Base-by-base conservation (phyloP, 106 monocot species). In the Iris macrosiphon region DNA sequence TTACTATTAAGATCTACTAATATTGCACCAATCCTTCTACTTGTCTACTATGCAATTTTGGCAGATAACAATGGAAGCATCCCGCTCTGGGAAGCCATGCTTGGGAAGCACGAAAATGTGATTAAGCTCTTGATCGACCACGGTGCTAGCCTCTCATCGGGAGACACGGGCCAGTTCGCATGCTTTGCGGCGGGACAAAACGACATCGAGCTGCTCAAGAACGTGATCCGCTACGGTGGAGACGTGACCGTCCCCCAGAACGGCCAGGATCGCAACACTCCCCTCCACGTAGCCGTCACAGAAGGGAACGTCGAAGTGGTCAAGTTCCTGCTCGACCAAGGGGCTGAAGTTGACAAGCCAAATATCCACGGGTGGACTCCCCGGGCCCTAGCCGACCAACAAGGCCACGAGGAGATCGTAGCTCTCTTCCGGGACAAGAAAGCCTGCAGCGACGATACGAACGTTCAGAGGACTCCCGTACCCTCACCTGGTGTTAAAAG, bases 41-140 rank as follows among this genome's bases (percentile, higher is more conserved):
- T n/a, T n/a, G n/a, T n/a, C n/a, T n/a, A n/a, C n/a, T n/a, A n/a
- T n/a, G n/a, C n/a, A n/a, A n/a, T n/a, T 37, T 6, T 12, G 6
- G 19, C 84, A 92, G 92, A 86, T 71, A 63, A 52, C 18, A 60
- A 76, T 3, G 92, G 85, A 55, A 82, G 69, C 12, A 67, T 76
- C 24, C 92, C 92, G 0, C 45, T 92, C 22, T 85, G 85, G 92
- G 92, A 92, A 62, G 85, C 92, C 4, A 61, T 92, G 7, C 56
- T 76, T 31, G 78, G 70, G 23, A 73, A 55, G 48, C 92, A 92
- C 14, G 67, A 79, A 3, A 2, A 45, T 6, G 70, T 86, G 10
- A 69, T 72, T 20, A 54, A 65, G 37, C 4, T 86, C 7, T 73
- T 92, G 17, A 7, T 60, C 6, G 72, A 79, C 5, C 69, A 71